Percentiles rank a stretch among this genome's conserved stretches.
phyloP scores from a whole-genome alignment of 495 filamentous ascomycete genomes.

The Lophiotrema nucula region DNA sequence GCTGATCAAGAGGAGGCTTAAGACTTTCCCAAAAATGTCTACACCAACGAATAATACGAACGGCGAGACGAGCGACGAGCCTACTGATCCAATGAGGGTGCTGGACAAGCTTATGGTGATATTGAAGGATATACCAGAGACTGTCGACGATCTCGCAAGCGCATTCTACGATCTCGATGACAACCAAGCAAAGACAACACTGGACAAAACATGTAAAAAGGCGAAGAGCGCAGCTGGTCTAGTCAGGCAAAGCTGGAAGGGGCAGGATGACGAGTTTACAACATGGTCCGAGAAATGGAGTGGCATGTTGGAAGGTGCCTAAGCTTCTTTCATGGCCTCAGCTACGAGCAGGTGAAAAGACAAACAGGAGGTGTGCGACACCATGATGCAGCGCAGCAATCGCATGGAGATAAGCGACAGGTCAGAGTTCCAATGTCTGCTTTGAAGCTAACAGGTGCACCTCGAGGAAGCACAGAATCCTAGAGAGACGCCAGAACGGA shows the following conservation, averaged over 20 bases:
- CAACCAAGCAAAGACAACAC: slow-evolving; percentile 30
- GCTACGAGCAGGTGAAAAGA: too few relatives aligned
- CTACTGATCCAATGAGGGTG: slow-evolving; percentile 1
- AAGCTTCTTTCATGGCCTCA: too few relatives aligned
- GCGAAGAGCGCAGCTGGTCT: slow-evolving; percentile 27
- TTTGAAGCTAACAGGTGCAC: too few relatives aligned
- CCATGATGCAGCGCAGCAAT: too few relatives aligned
- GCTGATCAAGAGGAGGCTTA: slow-evolving; percentile 59
- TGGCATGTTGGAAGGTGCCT: slow-evolving; percentile 13
- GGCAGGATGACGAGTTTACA: slow-evolving; percentile 41
- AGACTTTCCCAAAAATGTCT: slow-evolving; percentile 44
- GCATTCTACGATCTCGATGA: slow-evolving; percentile 54
- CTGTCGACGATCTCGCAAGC: slow-evolving; percentile 49
- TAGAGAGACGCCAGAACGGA: too few relatives aligned
- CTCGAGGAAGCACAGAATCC: too few relatives aligned
- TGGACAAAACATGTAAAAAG: slow-evolving; percentile 34
- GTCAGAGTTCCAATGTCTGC: too few relatives aligned
- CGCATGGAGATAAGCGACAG: too few relatives aligned
- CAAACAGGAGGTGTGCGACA: too few relatives aligned
- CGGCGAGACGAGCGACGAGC: not conserved
- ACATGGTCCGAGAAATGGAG: slow-evolving; percentile 41
- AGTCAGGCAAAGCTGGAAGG: slow-evolving; percentile 35
- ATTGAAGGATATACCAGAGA: slow-evolving; percentile 46
- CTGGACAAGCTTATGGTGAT: slow-evolving; percentile 45
- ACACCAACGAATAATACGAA: not conserved